Percentiles rank a stretch among this genome's conserved stretches.
Evolutionary conservation across 1,139 yeast genomes (phyloP).

Genomic region (Meyerozyma elateridarum): DNA sequence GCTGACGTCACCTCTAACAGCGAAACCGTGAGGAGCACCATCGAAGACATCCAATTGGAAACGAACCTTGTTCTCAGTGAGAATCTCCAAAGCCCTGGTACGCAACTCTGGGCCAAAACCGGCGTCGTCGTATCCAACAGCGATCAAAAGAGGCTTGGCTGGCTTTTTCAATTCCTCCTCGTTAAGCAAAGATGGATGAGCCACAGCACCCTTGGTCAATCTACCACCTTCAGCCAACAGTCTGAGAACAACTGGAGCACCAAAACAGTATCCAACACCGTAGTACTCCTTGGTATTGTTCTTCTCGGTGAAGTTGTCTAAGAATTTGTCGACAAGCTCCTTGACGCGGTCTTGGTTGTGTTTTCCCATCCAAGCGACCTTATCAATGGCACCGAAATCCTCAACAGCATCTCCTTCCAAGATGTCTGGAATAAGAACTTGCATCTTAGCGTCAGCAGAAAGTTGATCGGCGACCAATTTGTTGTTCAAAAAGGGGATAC

Average conservation of each 20-base stretch:
- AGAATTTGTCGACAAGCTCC: slow-evolving; percentile 8
- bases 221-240: slow-evolving; percentile 12
- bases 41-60: slow-evolving; percentile 60
- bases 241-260: slow-evolving; percentile 16
- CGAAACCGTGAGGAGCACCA: slow-evolving; percentile 68
- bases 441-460: slow-evolving; percentile 2
- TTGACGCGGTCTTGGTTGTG: background rate
- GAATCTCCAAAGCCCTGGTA: slow-evolving; percentile 51
- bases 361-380: background rate
- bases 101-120: slow-evolving; percentile 63
- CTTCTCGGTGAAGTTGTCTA: slow-evolving; percentile 7
- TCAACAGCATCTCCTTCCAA: slow-evolving; percentile 16
- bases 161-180: slow-evolving; percentile 24
- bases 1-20: slow-evolving; percentile 67
- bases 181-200: slow-evolving; percentile 19
- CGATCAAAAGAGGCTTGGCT: slow-evolving; percentile 55
- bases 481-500: slow-evolving; percentile 16
- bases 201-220: slow-evolving; percentile 16
- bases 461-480: slow-evolving; percentile 21
- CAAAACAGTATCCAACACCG: slow-evolving; percentile 19
- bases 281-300: slow-evolving; percentile 11
- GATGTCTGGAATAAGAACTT: slow-evolving; percentile 19
- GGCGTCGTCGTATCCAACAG: slow-evolving; percentile 68
- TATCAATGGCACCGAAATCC: slow-evolving; percentile 1
- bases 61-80: slow-evolving; percentile 39